Base-by-base conservation (phyloP, 257 asterid genomes). In the Plantago major region DNA sequence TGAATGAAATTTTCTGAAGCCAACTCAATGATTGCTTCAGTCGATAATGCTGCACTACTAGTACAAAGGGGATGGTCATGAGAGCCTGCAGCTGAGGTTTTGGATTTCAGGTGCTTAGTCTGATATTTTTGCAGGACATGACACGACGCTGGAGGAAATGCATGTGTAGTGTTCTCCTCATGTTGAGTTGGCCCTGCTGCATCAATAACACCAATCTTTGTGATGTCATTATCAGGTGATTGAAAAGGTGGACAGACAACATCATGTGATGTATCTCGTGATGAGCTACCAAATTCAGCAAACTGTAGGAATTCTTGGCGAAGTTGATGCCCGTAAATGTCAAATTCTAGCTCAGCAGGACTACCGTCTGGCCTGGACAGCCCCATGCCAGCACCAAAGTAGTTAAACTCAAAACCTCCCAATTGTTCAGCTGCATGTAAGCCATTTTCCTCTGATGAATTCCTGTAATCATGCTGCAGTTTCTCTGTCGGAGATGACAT, bases 1-100 rank as follows among this genome's bases (percentile, higher is more conserved):
- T 68, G 78, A 61, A 82, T 78, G 79, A 82, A 79, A 55, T 63
- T 81, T 53, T 79, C 77, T 28, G 85, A 82, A 37, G 88, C 90
- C 54, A 87, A 37, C 55, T 67, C 71, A 6, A 79, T 71, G 52
- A 81, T 82, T 6, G 60, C 77, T 48, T 68, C 72, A 0, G 73
- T 57, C 4, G 81, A 70, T 48, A 75, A 9, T 38, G 65, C 62
- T 51, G 22, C 51, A 46, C 46, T n/a, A 8, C 3, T 33, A 37
- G 1, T 30, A 54, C 10, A 0, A 37, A 42, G 9, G 22, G 59
- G n/a, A 9, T 54, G 11, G 10, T 26, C 17, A 46, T 46, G 15
- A 12, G 49, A 46, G 49, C 15, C 15, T 7, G 40, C 40, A 33
- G 40, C 6, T 33, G 4, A 11, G 59, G 59, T 15, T 18, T 26